Conservation (phyloP, 2,329 filamentous ascomycete genomes). For the Xylariaceae sp. region DNA sequence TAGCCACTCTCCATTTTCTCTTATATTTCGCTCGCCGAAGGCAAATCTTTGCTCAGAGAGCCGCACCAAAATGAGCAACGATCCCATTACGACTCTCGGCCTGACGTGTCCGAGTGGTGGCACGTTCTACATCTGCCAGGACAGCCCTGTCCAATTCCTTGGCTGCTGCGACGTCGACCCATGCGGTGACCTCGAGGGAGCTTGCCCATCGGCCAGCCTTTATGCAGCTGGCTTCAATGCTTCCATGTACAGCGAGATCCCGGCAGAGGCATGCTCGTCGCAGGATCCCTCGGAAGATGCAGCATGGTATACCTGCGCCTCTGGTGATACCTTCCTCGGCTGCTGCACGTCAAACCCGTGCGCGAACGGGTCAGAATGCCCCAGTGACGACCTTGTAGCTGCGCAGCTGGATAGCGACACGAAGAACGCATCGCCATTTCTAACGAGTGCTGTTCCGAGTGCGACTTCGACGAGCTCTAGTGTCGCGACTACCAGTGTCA, state of each 20-base stretch:
- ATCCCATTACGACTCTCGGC: slow-evolving; percentile 14
- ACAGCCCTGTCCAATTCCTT: slow-evolving; percentile 12
- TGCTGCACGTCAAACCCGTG: slow-evolving; percentile 20
- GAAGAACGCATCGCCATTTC: slow-evolving; percentile 5
- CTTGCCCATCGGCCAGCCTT: slow-evolving; percentile 8
- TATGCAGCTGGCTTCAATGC: slow-evolving; percentile 10
- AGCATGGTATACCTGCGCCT: slow-evolving; percentile 18
- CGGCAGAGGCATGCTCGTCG: slow-evolving; percentile 9
- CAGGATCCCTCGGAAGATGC: too few relatives aligned
- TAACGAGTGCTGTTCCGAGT: background rate
- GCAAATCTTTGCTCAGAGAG: too few relatives aligned
- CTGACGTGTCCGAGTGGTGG: slow-evolving; percentile 17
- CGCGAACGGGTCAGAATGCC: slow-evolving; percentile 5
- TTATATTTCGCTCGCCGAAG: too few relatives aligned
- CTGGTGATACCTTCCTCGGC: slow-evolving; percentile 15
- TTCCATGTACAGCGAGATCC: slow-evolving; percentile 8
- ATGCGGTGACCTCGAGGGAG: slow-evolving; percentile 6
- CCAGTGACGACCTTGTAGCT: slow-evolving; percentile 3
- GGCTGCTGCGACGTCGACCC: slow-evolving; percentile 20
- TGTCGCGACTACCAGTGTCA: slow-evolving; percentile 1
- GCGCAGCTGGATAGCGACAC: slow-evolving; percentile 9
- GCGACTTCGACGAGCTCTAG: too few relatives aligned
- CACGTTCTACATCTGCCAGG: slow-evolving; percentile 16
- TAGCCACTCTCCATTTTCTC: too few relatives aligned
- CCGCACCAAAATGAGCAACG: slow-evolving; percentile 14